Evolutionary conservation across 192 early-diverging fungal genomes (phyloP).

Genomic region (Umbelopsis sp.): DNA sequence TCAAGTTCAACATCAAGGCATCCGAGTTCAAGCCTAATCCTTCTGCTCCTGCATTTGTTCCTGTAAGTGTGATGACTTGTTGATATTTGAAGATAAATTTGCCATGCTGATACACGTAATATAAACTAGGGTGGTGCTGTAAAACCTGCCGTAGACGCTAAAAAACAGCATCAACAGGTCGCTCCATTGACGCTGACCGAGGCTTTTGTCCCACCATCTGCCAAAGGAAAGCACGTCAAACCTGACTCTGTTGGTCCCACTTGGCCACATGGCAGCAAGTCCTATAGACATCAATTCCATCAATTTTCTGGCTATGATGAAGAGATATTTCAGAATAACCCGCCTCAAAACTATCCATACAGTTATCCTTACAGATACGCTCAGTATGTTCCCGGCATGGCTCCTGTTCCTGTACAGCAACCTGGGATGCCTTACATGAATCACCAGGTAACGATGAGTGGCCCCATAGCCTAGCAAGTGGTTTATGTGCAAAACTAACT

Average conservation of each 20-base stretch:
- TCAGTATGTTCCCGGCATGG: conserved; percentile 44
- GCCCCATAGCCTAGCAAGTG: not conserved
- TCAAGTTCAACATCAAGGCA: conserved; percentile 77
- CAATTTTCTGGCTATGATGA: conserved; percentile 53
- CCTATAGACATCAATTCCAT: conserved; percentile 57
- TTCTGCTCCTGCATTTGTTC: conserved; percentile 68
- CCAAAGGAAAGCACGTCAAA: conserved; percentile 40
- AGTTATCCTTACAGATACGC: conserved; percentile 47
- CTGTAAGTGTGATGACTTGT: conserved; percentile 42
- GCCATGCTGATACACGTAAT: not conserved
- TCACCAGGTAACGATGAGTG: conserved; percentile 39
- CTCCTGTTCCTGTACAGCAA: conserved; percentile 53
- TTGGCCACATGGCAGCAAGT: conserved; percentile 57
- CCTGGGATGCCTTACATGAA: conserved; percentile 48
- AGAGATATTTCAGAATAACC: conserved; percentile 44
- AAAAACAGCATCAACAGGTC: not conserved
- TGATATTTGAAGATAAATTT: not conserved
- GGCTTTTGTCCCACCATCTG: conserved; percentile 49
- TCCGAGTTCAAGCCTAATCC: conserved; percentile 79
- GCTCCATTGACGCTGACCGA: conserved; percentile 32
- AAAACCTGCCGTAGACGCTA: not conserved
- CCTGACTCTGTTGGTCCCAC: conserved; percentile 51
- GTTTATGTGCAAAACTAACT: not conserved
- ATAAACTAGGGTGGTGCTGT: not conserved
- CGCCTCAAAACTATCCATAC: conserved; percentile 44